Percentiles rank a stretch among this genome's conserved stretches.
Evolutionary conservation across 73 alveolate genomes (phyloP).

Genomic region (Tetrahymena borealis): DNA sequence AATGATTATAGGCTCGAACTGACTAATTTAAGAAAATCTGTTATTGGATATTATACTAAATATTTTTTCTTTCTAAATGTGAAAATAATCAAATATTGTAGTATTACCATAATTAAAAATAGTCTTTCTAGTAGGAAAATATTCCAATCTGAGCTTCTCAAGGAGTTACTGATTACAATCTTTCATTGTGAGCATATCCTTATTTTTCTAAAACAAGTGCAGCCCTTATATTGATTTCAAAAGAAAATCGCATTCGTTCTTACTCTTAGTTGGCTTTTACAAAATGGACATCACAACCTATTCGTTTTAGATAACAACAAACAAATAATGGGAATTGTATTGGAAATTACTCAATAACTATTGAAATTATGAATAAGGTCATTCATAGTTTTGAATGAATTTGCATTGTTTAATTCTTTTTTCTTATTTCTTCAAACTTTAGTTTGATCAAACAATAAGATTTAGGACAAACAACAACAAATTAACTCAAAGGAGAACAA

Average conservation of each 20-base stretch:
- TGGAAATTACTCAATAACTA: too few relatives aligned
- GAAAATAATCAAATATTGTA: too few relatives aligned
- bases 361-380: too few relatives aligned
- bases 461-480: neutral
- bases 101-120: neutral
- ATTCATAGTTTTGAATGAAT: neutral
- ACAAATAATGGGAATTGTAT: neutral
- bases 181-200: neutral
- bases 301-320: neutral
- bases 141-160: neutral
- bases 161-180: neutral
- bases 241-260: conserved; percentile 1
- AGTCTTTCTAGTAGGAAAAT: neutral
- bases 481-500: neutral
- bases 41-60: too few relatives aligned
- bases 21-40: too few relatives aligned
- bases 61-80: too few relatives aligned
- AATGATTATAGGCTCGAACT: too few relatives aligned
- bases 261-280: neutral
- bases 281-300: neutral
- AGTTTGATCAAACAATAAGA: neutral
- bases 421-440: neutral
- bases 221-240: neutral
- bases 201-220: neutral
- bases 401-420: neutral